Percentiles rank a stretch among this genome's conserved stretches.
phyloP scores from a whole-genome alignment of 2,329 filamentous ascomycete genomes.

The Hypoxylon sp. region DNA sequence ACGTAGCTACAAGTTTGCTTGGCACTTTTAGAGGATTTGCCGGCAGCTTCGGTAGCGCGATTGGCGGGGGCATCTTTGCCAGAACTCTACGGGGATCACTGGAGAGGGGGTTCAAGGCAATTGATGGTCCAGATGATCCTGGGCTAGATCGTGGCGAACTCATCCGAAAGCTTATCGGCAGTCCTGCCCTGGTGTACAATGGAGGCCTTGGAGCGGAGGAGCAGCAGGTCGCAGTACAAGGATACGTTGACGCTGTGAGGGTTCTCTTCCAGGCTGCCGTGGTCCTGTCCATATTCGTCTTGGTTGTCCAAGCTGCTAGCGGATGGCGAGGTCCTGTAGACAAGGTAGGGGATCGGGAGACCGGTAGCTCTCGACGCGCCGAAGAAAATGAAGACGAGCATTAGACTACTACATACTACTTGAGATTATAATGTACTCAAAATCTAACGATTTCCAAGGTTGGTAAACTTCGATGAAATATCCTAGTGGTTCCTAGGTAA shows the following conservation, averaged over 20 bases:
- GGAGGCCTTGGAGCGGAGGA: slow-evolving; percentile 60
- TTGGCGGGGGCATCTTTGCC: slow-evolving; percentile 82
- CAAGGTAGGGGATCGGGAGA: slow-evolving; percentile 67
- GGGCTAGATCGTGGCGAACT: slow-evolving; percentile 58
- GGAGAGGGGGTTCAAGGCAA: slow-evolving; percentile 67
- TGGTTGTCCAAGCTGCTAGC: slow-evolving; percentile 65
- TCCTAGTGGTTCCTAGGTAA: no score
- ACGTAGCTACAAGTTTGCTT: slow-evolving; percentile 81
- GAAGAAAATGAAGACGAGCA: slow-evolving; percentile 2
- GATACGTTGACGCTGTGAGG: slow-evolving; percentile 63
- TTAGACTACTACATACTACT: background rate
- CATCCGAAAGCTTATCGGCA: slow-evolving; percentile 65
- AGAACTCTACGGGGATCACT: slow-evolving; percentile 71
- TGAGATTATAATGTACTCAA: background rate
- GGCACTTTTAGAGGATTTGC: slow-evolving; percentile 87
- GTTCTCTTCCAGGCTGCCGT: slow-evolving; percentile 66
- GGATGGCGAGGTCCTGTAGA: slow-evolving; percentile 63
- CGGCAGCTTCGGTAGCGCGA: slow-evolving; percentile 83
- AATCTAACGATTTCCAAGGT: background rate
- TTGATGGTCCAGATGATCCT: slow-evolving; percentile 58
- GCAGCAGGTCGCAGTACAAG: slow-evolving; percentile 61
- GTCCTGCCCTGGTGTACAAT: slow-evolving; percentile 65
- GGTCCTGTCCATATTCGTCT: slow-evolving; percentile 59
- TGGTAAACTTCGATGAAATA: background rate
- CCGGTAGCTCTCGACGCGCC: slow-evolving; percentile 29